Evolutionary conservation across 164 flowering plant species (phyloP).

Genomic region (Nymphaea colorata): DNA sequence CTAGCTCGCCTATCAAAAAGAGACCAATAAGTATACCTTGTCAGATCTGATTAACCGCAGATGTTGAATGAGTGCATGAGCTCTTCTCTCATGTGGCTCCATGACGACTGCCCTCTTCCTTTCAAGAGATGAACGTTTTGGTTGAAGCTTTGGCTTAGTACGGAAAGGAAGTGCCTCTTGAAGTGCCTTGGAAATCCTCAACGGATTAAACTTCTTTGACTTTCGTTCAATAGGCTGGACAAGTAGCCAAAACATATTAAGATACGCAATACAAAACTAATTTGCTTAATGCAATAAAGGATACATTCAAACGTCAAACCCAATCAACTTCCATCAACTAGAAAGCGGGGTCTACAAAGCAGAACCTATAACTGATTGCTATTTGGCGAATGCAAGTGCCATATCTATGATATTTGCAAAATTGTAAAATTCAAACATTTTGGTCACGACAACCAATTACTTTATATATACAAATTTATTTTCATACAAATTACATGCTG

Average conservation of each 20-base stretch:
- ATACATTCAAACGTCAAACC: too few species aligned
- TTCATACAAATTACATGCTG: too few species aligned
- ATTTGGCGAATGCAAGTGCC: too few species aligned
- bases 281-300: not conserved
- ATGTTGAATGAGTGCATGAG: slow-evolving; percentile 51
- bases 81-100: slow-evolving; percentile 62
- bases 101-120: slow-evolving; percentile 60
- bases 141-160: slow-evolving; percentile 71
- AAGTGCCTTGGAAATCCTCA: slow-evolving; percentile 65
- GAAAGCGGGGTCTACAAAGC: not conserved
- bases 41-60: slow-evolving; percentile 47
- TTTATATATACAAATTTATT: too few species aligned
- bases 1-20: not conserved
- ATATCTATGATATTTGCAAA: too few species aligned
- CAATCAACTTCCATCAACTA: not conserved
- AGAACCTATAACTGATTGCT: not conserved
- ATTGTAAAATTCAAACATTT: too few species aligned
- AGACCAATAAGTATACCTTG: slow-evolving; percentile 36
- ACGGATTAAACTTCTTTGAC: slow-evolving; percentile 79
- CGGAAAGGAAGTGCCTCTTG: slow-evolving; percentile 73
- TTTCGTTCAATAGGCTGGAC: slow-evolving; percentile 76
- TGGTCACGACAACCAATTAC: too few species aligned
- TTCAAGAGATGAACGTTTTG: slow-evolving; percentile 33
- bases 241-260: not conserved
- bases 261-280: not conserved